Conservation (phyloP, 306 rosid genomes). For the Citrullus amarus region DNA sequence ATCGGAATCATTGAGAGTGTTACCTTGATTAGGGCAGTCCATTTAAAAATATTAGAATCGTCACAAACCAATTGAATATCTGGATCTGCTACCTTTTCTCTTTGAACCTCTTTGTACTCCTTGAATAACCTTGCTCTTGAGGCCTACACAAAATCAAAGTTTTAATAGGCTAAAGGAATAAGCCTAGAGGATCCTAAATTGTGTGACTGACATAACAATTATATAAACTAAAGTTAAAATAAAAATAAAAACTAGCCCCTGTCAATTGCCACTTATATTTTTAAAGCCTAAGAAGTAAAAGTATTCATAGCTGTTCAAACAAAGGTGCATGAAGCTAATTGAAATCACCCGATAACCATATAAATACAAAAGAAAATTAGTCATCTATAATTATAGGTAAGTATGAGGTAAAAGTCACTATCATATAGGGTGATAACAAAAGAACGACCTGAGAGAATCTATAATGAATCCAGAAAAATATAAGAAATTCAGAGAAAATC, state of each 20-base stretch:
- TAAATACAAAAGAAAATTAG: not conserved
- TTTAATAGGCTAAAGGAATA: too few species aligned
- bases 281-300: too few species aligned
- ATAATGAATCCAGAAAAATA: not conserved
- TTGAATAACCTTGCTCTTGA: constrained; percentile 91
- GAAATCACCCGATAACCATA: not conserved
- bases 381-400: not conserved
- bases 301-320: too few species aligned
- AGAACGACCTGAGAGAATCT: not conserved
- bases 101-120: constrained; percentile 95
- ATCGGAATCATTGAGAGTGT: not conserved
- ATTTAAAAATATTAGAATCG: constrained; percentile 82
- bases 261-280: too few species aligned
- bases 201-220: too few species aligned
- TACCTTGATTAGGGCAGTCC: constrained; percentile 94
- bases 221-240: too few species aligned
- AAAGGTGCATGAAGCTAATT: not conserved
- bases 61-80: constrained; percentile 86
- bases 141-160: constrained; percentile 29
- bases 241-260: too few species aligned
- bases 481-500: not conserved
- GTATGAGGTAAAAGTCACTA: not conserved
- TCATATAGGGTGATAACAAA: not conserved
- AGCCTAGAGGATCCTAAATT: too few species aligned
- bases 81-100: constrained; percentile 80